phyloP scores from a whole-genome alignment of 2,329 filamentous ascomycete species.

The Ilyonectria mors-panacis region DNA sequence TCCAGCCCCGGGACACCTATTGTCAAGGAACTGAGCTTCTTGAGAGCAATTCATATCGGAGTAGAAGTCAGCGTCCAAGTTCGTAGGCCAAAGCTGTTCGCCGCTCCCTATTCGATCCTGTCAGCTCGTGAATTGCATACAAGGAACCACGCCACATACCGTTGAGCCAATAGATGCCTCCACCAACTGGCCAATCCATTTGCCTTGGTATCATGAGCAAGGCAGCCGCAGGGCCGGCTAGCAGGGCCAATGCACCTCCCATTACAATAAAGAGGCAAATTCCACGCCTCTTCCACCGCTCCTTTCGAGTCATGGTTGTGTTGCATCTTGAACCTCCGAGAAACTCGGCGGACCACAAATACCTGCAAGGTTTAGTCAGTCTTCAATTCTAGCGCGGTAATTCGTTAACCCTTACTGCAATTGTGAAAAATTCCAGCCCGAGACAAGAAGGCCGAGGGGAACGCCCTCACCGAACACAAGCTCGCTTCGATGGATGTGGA shows the following conservation, averaged over 20 bases:
- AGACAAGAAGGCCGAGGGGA: constrained; percentile 27
- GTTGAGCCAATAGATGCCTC: constrained; percentile 31
- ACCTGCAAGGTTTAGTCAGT: constrained; percentile 3
- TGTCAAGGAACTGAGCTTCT: constrained; percentile 1
- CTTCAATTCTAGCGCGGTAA: too few species aligned
- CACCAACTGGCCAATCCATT: constrained; percentile 21
- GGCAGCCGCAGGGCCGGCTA: constrained; percentile 9
- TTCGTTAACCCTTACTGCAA: constrained; percentile 11
- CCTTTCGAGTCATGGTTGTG: background rate
- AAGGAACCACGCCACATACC: background rate
- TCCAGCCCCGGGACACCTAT: constrained; percentile 14
- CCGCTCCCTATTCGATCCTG: constrained; percentile 10
- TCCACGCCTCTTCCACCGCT: background rate
- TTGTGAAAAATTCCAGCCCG: constrained; percentile 24
- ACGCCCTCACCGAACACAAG: constrained; percentile 26
- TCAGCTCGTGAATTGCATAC: background rate
- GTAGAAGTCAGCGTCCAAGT: constrained; percentile 11
- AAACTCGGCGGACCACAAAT: constrained; percentile 33
- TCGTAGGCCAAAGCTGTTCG: constrained; percentile 19
- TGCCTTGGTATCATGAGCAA: constrained; percentile 32
- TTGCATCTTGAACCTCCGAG: constrained; percentile 1
- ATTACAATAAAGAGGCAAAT: constrained; percentile 19
- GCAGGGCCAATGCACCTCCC: constrained; percentile 19
- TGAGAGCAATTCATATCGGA: background rate
- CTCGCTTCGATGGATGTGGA: constrained; percentile 23